Conservation (phyloP, 1,284 basidiomycete genomes). For the Papiliotrema fonsecae region DNA sequence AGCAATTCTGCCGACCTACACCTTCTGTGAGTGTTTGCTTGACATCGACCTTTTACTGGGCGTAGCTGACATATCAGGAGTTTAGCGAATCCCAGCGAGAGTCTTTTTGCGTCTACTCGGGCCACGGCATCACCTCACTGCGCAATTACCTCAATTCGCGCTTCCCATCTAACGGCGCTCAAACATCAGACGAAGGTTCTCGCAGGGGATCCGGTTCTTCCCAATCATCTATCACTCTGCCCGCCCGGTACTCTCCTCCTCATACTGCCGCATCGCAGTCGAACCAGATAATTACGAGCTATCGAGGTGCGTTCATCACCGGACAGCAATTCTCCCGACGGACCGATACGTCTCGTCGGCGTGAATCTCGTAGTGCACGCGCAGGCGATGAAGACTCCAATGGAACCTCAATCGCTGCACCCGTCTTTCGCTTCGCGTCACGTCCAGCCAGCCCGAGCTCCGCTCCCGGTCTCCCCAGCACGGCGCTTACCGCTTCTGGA, state of each 20-base stretch:
- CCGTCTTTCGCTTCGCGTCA: constrained; percentile 1
- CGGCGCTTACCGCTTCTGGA: constrained; percentile 4
- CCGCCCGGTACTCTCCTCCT: constrained; percentile 10
- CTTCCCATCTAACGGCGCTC: constrained; percentile 8
- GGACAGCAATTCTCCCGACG: background rate
- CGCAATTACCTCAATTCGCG: constrained; percentile 60
- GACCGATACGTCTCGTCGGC: background rate
- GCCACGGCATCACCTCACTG: constrained; percentile 79
- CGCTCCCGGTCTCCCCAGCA: constrained; percentile 9
- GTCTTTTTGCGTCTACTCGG: constrained; percentile 97
- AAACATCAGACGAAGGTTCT: constrained; percentile 20
- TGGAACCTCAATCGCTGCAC: background rate
- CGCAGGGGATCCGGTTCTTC: constrained; percentile 23
- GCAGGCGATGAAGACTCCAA: background rate
- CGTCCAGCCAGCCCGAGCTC: background rate
- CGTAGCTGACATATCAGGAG: constrained; percentile 56
- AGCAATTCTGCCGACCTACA: constrained; percentile 82
- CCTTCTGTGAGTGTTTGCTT: constrained; percentile 71
- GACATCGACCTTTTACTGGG: background rate
- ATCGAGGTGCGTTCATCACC: background rate
- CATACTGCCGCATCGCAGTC: background rate
- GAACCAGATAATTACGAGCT: background rate
- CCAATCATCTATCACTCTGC: constrained; percentile 20
- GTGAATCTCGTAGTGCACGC: background rate
- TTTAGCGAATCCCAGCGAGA: constrained; percentile 86